A percentile compares a stretch with the other conserved stretches of the same genome.
These are phyloP conservation scores for Nymphaea colorata DNA, from an alignment of 164 flowering plant genomes.

Conservation along the genomic window DNA sequence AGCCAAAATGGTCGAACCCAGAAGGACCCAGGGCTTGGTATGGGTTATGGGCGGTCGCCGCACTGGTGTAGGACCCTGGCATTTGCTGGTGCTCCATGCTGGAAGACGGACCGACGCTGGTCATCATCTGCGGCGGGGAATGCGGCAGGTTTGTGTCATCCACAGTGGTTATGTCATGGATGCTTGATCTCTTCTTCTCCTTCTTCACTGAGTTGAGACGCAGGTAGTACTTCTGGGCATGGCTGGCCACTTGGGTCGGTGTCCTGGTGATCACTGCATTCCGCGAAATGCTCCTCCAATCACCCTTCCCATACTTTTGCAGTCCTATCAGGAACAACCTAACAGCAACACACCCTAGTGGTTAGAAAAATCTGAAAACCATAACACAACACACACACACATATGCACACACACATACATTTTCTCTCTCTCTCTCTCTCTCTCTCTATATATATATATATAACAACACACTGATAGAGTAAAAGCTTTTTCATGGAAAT, in stretches of 20 bases:
- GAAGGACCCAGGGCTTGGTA: neutral
- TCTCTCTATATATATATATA: no score
- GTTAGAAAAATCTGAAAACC: no score
- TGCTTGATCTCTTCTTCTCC: conserved; percentile 65
- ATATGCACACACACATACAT: neutral
- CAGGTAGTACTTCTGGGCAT: conserved; percentile 63
- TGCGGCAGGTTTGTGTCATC: neutral
- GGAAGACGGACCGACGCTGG: neutral
- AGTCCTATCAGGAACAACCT: conserved; percentile 57
- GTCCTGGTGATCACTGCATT: conserved; percentile 54
- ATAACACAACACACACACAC: neutral
- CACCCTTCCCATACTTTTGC: conserved; percentile 49
- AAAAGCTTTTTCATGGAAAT: no score
- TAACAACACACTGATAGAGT: no score
- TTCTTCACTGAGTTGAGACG: conserved; percentile 39
- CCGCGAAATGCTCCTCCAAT: conserved; percentile 81
- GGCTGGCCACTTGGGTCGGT: conserved; percentile 74
- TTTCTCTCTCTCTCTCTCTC: no score
- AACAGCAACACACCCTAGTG: neutral
- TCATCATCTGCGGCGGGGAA: neutral
- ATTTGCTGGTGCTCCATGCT: neutral
- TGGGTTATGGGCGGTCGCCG: no score
- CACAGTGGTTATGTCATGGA: conserved; percentile 57
- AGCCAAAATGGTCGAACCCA: neutral
- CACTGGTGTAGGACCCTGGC: neutral